Base-by-base conservation (phyloP, 2,329 filamentous ascomycete genomes). In the Exophiala mesophila region DNA sequence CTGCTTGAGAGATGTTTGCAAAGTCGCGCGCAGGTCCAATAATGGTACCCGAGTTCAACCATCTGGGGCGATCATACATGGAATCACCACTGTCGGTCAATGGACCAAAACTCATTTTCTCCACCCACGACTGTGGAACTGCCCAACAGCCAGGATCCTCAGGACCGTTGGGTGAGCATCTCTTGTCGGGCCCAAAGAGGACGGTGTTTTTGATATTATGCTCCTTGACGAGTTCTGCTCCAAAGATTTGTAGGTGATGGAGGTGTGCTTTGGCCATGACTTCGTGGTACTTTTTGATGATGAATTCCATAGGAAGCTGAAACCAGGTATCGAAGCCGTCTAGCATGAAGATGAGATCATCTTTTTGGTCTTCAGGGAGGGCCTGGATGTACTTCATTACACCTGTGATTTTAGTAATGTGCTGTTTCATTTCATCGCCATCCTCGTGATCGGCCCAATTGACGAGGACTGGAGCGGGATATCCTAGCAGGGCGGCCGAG, bases 271-370 rank as follows among this genome's bases (percentile, higher is more conserved):
- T 63, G 13, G 75, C 57, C n/a, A 78, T 63, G 12, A 67, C 63
- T 50, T n/a, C n/a, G n/a, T 79, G 75, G 59, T 83, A 85, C 31
- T 81, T 71, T 50, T 73, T 64, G 18, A 85, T 71, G 50, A 85
- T 63, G 15, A 84, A 68, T 30, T 81, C 74, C 2, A 77, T 73
- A 0, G 80, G 78, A 2, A 85, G 65, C 58, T 85, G 82, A 45
- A 83, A 77, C 64, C 79, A 78, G 1, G 78, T 69, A 45, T 84
- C 78, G 57, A 77, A 73, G 1, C 75, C 78, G 57, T 85, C 80
- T 4, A 80, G 69, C 34, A 84, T 68, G 44, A 84, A 62, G 5
- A 83, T 71, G 19, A 86, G 61, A 57, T 85, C 82, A 15, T 77
- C 67, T 42, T 80, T 69, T 17, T 10, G 16, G 33, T 18, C 17